phyloP scores from a whole-genome alignment of 2,329 filamentous ascomycete genomes.

The Lasiodiplodia hormozganensis region DNA sequence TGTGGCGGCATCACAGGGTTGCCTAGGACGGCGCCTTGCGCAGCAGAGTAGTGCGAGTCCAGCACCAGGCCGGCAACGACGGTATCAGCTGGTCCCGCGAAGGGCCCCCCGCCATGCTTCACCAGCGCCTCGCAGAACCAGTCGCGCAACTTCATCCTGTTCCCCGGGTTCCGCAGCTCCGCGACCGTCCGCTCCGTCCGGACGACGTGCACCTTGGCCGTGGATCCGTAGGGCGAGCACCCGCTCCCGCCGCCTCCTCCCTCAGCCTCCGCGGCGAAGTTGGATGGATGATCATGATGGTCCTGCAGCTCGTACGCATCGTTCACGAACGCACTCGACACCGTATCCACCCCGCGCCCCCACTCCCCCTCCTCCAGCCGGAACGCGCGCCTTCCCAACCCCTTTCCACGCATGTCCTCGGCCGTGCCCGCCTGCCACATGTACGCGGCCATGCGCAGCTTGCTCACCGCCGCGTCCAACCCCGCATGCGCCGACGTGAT shows the following conservation, averaged over 20 bases:
- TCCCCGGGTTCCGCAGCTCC: conserved; percentile 35
- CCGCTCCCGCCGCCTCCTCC: conserved; percentile 1
- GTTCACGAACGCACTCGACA: conserved; percentile 36
- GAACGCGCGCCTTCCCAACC: conserved; percentile 39
- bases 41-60: conserved; percentile 39
- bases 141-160: conserved; percentile 31
- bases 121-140: conserved; percentile 39
- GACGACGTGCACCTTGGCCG: conserved; percentile 40
- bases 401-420: conserved; percentile 39
- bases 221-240: conserved; percentile 30
- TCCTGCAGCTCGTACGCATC: conserved; percentile 1
- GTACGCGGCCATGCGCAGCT: conserved; percentile 44
- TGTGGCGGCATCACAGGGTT: conserved; percentile 34
- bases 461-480: conserved; percentile 41
- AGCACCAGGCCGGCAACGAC: conserved; percentile 43
- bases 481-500: conserved; percentile 38
- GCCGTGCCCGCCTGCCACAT: conserved; percentile 47
- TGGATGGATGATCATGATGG: neutral
- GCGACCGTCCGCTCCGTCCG: conserved; percentile 37
- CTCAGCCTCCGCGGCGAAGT: conserved; percentile 11
- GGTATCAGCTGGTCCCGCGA: conserved; percentile 35
- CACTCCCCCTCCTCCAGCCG: conserved; percentile 44
- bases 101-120: conserved; percentile 34
- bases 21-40: conserved; percentile 36
- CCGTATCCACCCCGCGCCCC: conserved; percentile 34